Percentiles rank a stretch among this genome's conserved stretches.
Conservation (phyloP, 306 rosid species). For the Medicago lupulina region DNA sequence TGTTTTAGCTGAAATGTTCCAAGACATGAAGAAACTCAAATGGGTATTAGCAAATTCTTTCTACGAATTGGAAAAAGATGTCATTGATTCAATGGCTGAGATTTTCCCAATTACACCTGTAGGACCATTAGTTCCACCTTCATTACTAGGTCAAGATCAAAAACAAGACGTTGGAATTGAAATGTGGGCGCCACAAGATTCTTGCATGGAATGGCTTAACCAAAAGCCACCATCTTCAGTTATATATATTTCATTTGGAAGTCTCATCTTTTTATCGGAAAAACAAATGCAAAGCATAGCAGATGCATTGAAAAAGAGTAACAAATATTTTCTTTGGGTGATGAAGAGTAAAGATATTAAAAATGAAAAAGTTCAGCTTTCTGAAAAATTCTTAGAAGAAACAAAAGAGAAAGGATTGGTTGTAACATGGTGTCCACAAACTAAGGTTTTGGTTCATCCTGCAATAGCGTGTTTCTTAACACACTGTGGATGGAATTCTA, state of each 20-base stretch:
- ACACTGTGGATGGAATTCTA: slow-evolving; percentile 66
- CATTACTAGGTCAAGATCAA: slow-evolving; percentile 41
- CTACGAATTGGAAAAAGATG: slow-evolving; percentile 54
- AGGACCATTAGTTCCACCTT: slow-evolving; percentile 56
- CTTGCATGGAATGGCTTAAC: slow-evolving; percentile 60
- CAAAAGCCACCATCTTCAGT: slow-evolving; percentile 48
- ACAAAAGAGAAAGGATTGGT: slow-evolving; percentile 50
- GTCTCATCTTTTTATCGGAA: slow-evolving; percentile 31
- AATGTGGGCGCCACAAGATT: slow-evolving; percentile 54
- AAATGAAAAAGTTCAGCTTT: not conserved
- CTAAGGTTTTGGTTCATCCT: slow-evolving; percentile 51
- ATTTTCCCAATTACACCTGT: slow-evolving; percentile 41
- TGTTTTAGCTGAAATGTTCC: slow-evolving; percentile 31
- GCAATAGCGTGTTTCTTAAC: slow-evolving; percentile 56
- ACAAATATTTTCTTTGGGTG: slow-evolving; percentile 53
- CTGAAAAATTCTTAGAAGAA: slow-evolving; percentile 44
- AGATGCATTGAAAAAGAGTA: slow-evolving; percentile 40
- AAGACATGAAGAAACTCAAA: slow-evolving; percentile 47
- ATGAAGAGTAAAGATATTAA: slow-evolving; percentile 21
- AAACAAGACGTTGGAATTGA: slow-evolving; percentile 46
- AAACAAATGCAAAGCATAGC: slow-evolving; percentile 52
- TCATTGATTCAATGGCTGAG: slow-evolving; percentile 49
- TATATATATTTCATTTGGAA: slow-evolving; percentile 58
- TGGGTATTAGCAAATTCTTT: slow-evolving; percentile 59
- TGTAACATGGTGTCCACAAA: slow-evolving; percentile 61